These are phyloP conservation scores for Selaginella moellendorffii DNA, from an alignment of 75 land plant species.

Conservation along the genomic window DNA sequence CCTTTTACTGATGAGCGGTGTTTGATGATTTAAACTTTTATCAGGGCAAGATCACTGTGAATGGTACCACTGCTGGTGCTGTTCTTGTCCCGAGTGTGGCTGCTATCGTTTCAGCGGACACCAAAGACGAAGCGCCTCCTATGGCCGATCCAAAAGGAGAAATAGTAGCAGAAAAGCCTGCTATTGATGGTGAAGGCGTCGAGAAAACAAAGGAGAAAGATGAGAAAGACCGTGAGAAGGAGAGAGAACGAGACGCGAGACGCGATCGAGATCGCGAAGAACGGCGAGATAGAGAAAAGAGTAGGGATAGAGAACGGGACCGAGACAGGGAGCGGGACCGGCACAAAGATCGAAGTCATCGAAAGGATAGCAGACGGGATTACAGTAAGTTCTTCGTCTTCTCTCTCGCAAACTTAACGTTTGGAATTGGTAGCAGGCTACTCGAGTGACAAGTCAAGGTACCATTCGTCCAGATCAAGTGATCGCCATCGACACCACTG, in stretches of 20 bases:
- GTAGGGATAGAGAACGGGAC: slow-evolving; percentile 11
- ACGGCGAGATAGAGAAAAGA: slow-evolving; percentile 52
- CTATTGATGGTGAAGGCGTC: slow-evolving; percentile 24
- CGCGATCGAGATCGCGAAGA: slow-evolving; percentile 50
- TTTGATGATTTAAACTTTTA: neutral
- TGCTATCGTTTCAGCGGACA: neutral
- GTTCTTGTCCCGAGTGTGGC: neutral
- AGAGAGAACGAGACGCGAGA: slow-evolving; percentile 43
- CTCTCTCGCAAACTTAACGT: neutral
- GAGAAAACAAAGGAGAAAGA: slow-evolving; percentile 30
- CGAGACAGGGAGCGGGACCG: slow-evolving; percentile 23
- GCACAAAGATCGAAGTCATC: slow-evolving; percentile 38
- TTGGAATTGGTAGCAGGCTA: slow-evolving; percentile 25
- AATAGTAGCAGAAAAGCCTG: slow-evolving; percentile 18
- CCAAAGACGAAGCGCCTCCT: neutral
- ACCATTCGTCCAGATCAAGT: slow-evolving; percentile 28
- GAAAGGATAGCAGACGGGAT: slow-evolving; percentile 42
- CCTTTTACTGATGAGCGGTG: neutral
- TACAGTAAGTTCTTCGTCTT: slow-evolving; percentile 18
- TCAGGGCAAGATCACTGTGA: too few relatives aligned
- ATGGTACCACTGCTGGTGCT: neutral
- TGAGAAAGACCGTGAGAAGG: slow-evolving; percentile 14
- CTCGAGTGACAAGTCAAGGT: slow-evolving; percentile 35
- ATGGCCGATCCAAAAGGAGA: slow-evolving; percentile 18
- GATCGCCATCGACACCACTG: slow-evolving; percentile 56